phyloP scores from a whole-genome alignment of 2,329 filamentous ascomycete genomes.

The Exophiala sideris region DNA sequence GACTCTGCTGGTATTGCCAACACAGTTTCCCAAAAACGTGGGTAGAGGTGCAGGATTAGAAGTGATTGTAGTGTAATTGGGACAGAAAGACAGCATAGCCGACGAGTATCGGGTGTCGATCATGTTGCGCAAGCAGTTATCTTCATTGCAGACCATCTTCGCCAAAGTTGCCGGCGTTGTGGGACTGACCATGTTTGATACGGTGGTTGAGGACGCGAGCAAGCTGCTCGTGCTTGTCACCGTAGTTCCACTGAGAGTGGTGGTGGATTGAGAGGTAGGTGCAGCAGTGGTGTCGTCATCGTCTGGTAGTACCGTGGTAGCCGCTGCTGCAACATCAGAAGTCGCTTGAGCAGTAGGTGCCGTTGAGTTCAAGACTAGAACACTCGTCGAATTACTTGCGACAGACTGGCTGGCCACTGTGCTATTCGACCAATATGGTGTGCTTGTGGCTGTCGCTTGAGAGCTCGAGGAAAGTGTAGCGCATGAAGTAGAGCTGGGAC shows the following conservation, averaged over 20 bases:
- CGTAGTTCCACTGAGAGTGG: neutral
- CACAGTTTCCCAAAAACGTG: slow-evolving; percentile 31
- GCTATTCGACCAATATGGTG: too few species aligned
- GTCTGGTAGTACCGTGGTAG: neutral
- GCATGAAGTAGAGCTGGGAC: too few species aligned
- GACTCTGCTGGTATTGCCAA: slow-evolving; percentile 12
- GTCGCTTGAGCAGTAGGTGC: neutral
- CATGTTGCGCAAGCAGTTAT: slow-evolving; percentile 24
- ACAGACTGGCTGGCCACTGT: too few species aligned
- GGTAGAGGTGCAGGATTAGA: slow-evolving; percentile 29
- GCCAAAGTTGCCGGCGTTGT: slow-evolving; percentile 10
- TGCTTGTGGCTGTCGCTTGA: too few species aligned
- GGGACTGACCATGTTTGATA: slow-evolving; percentile 11
- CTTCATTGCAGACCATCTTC: slow-evolving; percentile 21
- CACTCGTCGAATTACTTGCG: neutral
- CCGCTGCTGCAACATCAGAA: neutral
- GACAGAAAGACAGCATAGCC: slow-evolving; percentile 13
- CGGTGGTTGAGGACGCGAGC: neutral
- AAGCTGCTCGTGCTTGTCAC: neutral
- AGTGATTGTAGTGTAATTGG: slow-evolving; percentile 13
- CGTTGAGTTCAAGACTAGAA: neutral
- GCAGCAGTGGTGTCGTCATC: neutral
- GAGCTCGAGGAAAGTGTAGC: too few species aligned
- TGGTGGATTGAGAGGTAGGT: neutral
- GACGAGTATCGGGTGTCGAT: slow-evolving; percentile 18